A percentile compares a stretch with the other conserved stretches of the same genome.
Conservation (phyloP, 495 filamentous ascomycete species). For the Neurospora discreta region DNA sequence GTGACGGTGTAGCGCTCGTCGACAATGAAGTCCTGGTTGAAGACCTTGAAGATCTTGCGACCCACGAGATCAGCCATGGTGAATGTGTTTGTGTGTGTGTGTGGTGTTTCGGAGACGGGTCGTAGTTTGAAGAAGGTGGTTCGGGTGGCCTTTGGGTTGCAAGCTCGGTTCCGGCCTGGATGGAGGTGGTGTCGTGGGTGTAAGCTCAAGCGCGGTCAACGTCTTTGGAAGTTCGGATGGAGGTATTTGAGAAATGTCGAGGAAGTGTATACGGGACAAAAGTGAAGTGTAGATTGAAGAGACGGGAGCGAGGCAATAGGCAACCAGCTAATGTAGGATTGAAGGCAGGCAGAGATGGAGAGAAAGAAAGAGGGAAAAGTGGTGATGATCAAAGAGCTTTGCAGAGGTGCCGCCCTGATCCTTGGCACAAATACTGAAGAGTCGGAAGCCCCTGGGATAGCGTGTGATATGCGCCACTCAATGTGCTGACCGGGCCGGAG, state of each 20-base stretch:
- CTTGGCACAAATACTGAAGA: neutral
- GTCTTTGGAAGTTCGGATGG: neutral
- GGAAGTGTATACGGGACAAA: neutral
- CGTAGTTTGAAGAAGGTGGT: neutral
- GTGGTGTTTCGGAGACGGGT: neutral
- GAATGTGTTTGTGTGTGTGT: neutral
- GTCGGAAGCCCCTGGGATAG: neutral
- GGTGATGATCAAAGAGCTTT: neutral
- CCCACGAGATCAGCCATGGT: constrained; percentile 69
- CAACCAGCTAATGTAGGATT: neutral
- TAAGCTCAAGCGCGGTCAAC: neutral
- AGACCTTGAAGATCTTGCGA: constrained; percentile 98
- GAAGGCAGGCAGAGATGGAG: neutral
- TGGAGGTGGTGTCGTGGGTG: neutral
- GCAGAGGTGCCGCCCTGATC: neutral
- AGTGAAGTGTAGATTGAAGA: neutral
- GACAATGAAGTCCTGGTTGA: constrained; percentile 99
- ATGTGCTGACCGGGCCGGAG: neutral
- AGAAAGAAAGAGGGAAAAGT: neutral
- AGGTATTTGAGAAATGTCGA: neutral
- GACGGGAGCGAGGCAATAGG: neutral
- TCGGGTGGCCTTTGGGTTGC: neutral
- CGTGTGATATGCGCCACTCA: neutral
- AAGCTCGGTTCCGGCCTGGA: neutral
- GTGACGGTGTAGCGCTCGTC: constrained; percentile 97